Evolutionary conservation across 169 alveolate genomes (phyloP), one percentile per base, ranked within the genome.

Genomic region (Toxoplasma gondii): DNA sequence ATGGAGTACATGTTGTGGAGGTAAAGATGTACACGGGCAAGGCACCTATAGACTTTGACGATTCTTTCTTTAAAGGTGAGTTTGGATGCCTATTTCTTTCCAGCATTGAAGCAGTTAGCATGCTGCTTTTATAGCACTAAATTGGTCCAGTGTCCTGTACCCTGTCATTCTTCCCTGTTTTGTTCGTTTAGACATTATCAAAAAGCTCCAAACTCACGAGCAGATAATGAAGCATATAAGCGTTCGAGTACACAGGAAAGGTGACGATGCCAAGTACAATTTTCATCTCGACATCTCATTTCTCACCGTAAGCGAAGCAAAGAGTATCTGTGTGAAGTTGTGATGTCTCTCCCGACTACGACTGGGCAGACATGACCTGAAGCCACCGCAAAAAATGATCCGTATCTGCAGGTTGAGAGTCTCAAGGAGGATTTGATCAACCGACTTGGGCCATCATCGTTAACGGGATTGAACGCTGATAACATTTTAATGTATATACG

Each of bases 381-480:
- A 49, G 58, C 58, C 22, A 9, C 58, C 12, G 58, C 12, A 17
- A 49, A 49, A 9, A 49, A 0, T 17, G 27, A 1, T 49, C 36
- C 38, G 69, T 82, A 31, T 27, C 31, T 81, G 88, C 90, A 92
- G 94, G 94, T 83, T 58, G 92, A 92, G 12, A 67, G 43, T 2
- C 49, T 92, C 88, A 92, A 92, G 41, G 44, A 22, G 81, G 70
- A 22, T 53, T n/a, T 92, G 74, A n/a, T 92, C 38, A 91, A 80
- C 83, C n/a, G 38, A n/a, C 81, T 91, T 29, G 94, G 94, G 31
- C 94, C 94, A 12, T 31, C 94, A 0, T 91, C 94, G 5, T 27
- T 91, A 22, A 91, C 94, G 41, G 94, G 94, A 0, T 78, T 91
- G 27, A 91, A 49, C 34, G 83, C 58, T 49, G 91, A 81, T n/a